Conservation (phyloP, 352 stramenopile species). For the Globisporangium solare region DNA sequence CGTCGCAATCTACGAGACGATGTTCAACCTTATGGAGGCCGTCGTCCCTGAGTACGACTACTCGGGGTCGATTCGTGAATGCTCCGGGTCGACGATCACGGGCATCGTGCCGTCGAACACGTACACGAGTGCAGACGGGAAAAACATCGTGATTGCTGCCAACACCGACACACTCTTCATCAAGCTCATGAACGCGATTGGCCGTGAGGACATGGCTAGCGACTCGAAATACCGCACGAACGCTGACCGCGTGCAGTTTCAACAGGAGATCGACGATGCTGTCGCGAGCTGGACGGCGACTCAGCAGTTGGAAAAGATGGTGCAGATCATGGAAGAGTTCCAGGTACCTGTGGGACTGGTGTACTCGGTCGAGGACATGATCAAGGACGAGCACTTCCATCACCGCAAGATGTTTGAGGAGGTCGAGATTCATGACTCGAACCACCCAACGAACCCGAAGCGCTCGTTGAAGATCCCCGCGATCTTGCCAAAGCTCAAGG, state of each 20-base stretch:
- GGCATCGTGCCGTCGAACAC: conserved; percentile 87
- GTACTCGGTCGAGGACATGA: conserved; percentile 81
- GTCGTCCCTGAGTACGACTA: conserved; percentile 85
- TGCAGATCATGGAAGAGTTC: conserved; percentile 54
- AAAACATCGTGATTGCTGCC: conserved; percentile 82
- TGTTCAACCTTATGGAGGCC: conserved; percentile 86
- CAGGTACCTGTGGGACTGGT: conserved; percentile 63
- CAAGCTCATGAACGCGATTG: conserved; percentile 76
- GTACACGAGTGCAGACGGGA: conserved; percentile 76
- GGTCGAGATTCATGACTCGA: conserved; percentile 38
- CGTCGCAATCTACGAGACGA: conserved; percentile 85
- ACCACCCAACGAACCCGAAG: conserved; percentile 7
- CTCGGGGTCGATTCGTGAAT: conserved; percentile 69
- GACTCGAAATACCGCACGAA: conserved; percentile 67
- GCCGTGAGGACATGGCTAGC: conserved; percentile 43
- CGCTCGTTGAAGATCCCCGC: conserved; percentile 58
- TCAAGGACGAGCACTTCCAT: conserved; percentile 61
- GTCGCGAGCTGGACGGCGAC: conserved; percentile 51
- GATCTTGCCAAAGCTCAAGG: conserved; percentile 70
- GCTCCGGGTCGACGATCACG: conserved; percentile 84
- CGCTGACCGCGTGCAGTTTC: conserved; percentile 49
- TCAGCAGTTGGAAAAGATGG: conserved; percentile 38
- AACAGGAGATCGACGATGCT: conserved; percentile 58
- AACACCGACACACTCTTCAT: conserved; percentile 83
- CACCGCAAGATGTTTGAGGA: conserved; percentile 78